Evolutionary conservation across 75 land plant species (phyloP), one percentile per base, ranked within the genome.

Genomic region (Selaginella moellendorffii): DNA sequence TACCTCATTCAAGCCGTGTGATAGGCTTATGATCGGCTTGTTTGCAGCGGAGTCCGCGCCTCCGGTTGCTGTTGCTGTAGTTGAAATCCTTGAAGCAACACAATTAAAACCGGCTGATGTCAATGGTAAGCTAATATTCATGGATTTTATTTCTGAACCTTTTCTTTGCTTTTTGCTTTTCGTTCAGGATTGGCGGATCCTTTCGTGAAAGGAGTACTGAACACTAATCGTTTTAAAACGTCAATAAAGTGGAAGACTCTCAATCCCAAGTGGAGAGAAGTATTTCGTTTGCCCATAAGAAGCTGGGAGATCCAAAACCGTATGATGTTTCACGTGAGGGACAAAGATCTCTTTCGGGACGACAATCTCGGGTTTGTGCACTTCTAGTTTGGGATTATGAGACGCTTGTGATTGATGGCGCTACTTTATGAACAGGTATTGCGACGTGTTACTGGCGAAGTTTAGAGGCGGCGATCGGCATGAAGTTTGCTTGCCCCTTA

Each of bases 151-250:
- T 0, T 10, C 10, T 65, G 63, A 22, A 65, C 24, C 26, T 53
- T n/a, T 73, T 63, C 53, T 70, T 71, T 52, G 68, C 61, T 24
- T 68, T 54, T 2, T 67, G 29, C 83, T 89, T 22, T 19, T 83
- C 53, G 92, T 81, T 61, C 85, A 90, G 96, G 90, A 1, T 62
- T 83, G 73, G 76, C 96, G 24, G 99, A 95, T 77, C 99, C 99
- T 23, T 95, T 81, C 78, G 90, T 95, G 30, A 90, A 75, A 66
- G 88, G 83, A 8, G 64, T 71, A 23, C 70, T 89, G 53, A 86
- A 81, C 18, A 54, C 69, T 51, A 74, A 79, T 68, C 68, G 66
- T 28, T 84, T 86, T 54, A 75, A 71, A 30, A 90, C 97, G 22
- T 81, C 79, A 63, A 79, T 76, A 29, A 86, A 81, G 27, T 80